Percentiles rank a stretch among this genome's conserved stretches.
Conservation (phyloP, 1,284 basidiomycete species). For the Ceratobasidium sp. region DNA sequence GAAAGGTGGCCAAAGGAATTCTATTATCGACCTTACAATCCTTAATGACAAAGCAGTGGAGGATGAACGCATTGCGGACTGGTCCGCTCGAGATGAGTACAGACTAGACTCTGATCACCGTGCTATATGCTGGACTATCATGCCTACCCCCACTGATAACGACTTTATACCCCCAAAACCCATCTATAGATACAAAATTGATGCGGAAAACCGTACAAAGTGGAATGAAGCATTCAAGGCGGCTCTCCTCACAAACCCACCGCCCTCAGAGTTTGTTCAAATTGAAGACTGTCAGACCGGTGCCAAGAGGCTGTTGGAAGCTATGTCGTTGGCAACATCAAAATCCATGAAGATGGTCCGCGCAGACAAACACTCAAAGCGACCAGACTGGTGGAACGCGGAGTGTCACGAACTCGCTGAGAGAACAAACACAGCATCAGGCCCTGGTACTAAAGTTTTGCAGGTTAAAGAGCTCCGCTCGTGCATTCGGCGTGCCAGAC, state of each 20-base stretch:
- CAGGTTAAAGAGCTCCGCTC: background rate
- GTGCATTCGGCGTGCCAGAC: background rate
- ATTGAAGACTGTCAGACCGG: background rate
- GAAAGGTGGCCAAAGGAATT: background rate
- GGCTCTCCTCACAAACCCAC: too few relatives aligned
- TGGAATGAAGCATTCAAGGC: too few relatives aligned
- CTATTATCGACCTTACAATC: slow-evolving; percentile 11
- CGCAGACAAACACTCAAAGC: background rate
- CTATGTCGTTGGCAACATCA: background rate
- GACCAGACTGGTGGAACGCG: slow-evolving; percentile 12
- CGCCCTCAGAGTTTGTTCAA: too few relatives aligned
- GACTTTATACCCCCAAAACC: background rate
- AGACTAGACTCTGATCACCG: background rate
- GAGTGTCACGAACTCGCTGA: background rate
- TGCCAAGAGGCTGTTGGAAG: background rate
- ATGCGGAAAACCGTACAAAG: too few relatives aligned
- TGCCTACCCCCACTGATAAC: background rate
- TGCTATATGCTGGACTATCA: background rate
- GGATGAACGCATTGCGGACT: background rate
- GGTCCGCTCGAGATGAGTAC: background rate
- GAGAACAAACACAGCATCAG: background rate
- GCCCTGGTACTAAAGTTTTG: background rate
- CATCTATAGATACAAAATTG: background rate
- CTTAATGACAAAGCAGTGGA: background rate
- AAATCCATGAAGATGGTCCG: background rate